Conservation (phyloP, 2,329 filamentous ascomycete genomes). For the Trichophyton benhamiae region DNA sequence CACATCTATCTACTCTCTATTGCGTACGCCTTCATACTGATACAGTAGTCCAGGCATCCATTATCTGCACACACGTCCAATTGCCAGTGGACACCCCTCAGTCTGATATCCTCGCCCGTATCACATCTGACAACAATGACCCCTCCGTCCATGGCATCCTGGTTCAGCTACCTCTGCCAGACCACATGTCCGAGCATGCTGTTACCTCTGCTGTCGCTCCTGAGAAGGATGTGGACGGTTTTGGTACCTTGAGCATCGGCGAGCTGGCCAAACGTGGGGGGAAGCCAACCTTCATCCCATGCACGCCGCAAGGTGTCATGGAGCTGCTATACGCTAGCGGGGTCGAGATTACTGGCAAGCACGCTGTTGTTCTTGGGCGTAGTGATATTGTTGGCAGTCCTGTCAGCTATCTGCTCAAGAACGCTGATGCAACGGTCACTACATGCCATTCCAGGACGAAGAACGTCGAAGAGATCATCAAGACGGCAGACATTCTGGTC, state of each 20-base stretch:
- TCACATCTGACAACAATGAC: conserved; percentile 76
- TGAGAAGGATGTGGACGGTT: conserved; percentile 96
- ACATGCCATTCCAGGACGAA: conserved; percentile 85
- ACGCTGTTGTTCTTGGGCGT: conserved; percentile 83
- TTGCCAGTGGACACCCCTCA: conserved; percentile 72
- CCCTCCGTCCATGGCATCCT: conserved; percentile 77
- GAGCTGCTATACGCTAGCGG: conserved; percentile 73
- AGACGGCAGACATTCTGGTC: conserved; percentile 76
- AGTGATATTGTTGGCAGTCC: conserved; percentile 97
- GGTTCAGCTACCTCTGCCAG: conserved; percentile 82
- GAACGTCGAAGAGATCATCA: conserved; percentile 60
- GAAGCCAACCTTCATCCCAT: conserved; percentile 77
- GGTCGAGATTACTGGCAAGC: conserved; percentile 74
- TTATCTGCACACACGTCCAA: conserved; percentile 74
- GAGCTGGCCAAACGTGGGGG: conserved; percentile 94
- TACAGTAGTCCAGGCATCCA: conserved; percentile 54
- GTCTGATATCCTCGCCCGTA: conserved; percentile 70
- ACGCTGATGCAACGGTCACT: conserved; percentile 92
- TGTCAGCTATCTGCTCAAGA: conserved; percentile 88
- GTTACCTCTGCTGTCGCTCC: conserved; percentile 83
- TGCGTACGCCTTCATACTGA: not conserved
- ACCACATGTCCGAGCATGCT: conserved; percentile 77
- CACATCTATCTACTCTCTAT: not conserved
- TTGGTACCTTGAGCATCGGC: conserved; percentile 86
- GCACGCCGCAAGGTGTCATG: conserved; percentile 97